Base-by-base conservation (phyloP, 495 filamentous ascomycete species). In the Lasiosphaeriaceae sp. region DNA sequence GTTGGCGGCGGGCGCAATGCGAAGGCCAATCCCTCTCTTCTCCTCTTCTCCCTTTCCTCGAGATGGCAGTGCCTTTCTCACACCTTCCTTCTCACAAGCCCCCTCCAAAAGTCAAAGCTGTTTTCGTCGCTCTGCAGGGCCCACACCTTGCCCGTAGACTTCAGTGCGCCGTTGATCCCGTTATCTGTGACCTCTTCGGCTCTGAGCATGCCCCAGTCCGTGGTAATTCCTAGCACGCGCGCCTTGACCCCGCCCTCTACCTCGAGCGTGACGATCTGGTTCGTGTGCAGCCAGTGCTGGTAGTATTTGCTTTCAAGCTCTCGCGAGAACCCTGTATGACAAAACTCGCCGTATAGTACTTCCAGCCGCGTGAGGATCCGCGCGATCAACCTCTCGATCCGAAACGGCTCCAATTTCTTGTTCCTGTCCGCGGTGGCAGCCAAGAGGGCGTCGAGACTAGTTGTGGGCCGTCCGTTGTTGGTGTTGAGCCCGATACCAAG, bases 51-150 rank as follows among this genome's bases (percentile, higher is more conserved):
- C 26, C 9, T 31, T n/a, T 26, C 41, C 29, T 52, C 8, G 48
- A 43, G 17, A 8, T n/a, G 23, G 2, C 26, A 21, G 37, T 43
- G 20, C 34, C 16, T 47, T 22, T 3, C 17, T 59, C 55, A 91
- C 8, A 88, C 67, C 79, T 94, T 97, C 67, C 86, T 80, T 80
- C 83, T 91, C 48, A 98, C 72, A 71, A 99, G 68, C 0, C 94
- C 94, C 67, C 80, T 86, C 71, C 96, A 93, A 74, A 97, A 99
- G 75, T 99, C 95, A 76, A 99, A 99, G 74, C 91, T 96, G 65
- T 99, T 99, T 66, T 90, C 90, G 64, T 99, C 94, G 70, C 89
- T 97, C 76, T 97, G 92, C 71, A 98, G 74, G 66, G 87, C 83
- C 80, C 85, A 92, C 44, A 88, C 77, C 69, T 81, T 86, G 1